Conservation (phyloP, 1,284 basidiomycete genomes). For the Bjerkandera adusta region DNA sequence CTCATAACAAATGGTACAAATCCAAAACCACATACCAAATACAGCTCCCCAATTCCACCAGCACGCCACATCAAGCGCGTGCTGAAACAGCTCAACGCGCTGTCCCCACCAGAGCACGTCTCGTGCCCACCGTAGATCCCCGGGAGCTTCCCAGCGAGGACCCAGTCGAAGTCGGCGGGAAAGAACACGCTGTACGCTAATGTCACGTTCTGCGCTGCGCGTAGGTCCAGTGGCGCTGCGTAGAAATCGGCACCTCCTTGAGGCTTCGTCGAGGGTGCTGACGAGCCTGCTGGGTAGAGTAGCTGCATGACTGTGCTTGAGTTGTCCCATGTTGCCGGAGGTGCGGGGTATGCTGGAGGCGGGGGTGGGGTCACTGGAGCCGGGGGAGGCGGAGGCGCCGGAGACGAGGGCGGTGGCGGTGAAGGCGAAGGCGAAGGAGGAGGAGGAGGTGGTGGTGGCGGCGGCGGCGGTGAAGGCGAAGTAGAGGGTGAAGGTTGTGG, state of each 20-base stretch:
- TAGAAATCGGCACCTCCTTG: constrained; percentile 72
- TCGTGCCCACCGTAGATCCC: constrained; percentile 69
- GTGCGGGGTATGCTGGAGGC: background rate
- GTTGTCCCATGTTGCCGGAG: constrained; percentile 19
- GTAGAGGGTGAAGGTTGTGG: constrained; percentile 1
- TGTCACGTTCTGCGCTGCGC: constrained; percentile 47
- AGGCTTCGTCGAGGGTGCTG: constrained; percentile 58
- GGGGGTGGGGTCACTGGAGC: constrained; percentile 14
- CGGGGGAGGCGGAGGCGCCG: constrained; percentile 7
- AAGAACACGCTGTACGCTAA: constrained; percentile 67
- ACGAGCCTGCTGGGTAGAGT: constrained; percentile 60
- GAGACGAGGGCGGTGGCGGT: constrained; percentile 6
- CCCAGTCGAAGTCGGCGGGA: constrained; percentile 62
- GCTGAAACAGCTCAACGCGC: constrained; percentile 65
- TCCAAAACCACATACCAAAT: constrained; percentile 49
- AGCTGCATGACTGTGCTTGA: constrained; percentile 44
- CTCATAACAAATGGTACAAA: constrained; percentile 15
- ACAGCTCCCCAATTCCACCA: constrained; percentile 63
- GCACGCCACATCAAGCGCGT: constrained; percentile 75
- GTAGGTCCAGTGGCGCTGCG: constrained; percentile 52
- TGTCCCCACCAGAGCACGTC: constrained; percentile 67
- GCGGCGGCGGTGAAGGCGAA: constrained; percentile 4
- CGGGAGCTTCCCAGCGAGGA: constrained; percentile 68
- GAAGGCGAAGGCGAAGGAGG: constrained; percentile 12
- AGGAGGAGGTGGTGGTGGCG: constrained; percentile 11